Evolutionary conservation across 306 rosid species (phyloP).

Genomic region (Castanopsis chinensis): DNA sequence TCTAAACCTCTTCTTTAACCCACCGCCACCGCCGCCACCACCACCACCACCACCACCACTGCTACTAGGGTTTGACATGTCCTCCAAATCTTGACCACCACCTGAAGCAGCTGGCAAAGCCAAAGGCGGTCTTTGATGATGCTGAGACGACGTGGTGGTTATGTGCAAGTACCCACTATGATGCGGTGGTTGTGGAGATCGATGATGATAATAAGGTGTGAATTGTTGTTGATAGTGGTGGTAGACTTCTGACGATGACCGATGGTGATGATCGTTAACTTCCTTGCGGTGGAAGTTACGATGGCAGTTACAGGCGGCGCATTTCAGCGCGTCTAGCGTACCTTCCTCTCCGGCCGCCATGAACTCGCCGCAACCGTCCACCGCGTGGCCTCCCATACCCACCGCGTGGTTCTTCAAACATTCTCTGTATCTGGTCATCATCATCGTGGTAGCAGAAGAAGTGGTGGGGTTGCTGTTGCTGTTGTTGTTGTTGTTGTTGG

Average conservation of each 20-base stretch:
- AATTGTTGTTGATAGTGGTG: conserved; percentile 38
- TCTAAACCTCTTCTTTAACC: conserved; percentile 60
- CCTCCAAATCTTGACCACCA: conserved; percentile 58
- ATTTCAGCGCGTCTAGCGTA: conserved; percentile 66
- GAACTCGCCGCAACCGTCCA: conserved; percentile 90
- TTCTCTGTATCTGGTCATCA: conserved; percentile 53
- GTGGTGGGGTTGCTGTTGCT: too few species aligned
- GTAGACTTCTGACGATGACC: conserved; percentile 21
- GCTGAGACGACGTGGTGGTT: conserved; percentile 26
- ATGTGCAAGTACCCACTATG: conserved; percentile 54
- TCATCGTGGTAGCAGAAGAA: not conserved
- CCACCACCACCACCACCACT: conserved; percentile 56
- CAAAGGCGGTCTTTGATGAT: conserved; percentile 38
- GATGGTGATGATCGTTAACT: conserved; percentile 17
- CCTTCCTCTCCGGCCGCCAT: conserved; percentile 77
- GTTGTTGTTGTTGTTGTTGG: too few species aligned
- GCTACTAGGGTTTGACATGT: conserved; percentile 72
- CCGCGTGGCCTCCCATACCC: conserved; percentile 63
- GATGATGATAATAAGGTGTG: conserved; percentile 37
- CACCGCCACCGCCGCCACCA: conserved; percentile 58
- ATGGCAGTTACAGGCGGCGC: conserved; percentile 94
- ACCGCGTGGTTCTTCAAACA: conserved; percentile 87
- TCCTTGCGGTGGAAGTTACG: conserved; percentile 88
- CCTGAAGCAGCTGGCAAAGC: conserved; percentile 50
- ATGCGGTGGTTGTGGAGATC: conserved; percentile 35